Evolutionary conservation across 495 filamentous ascomycete genomes (phyloP).

Genomic region (Tuber aestivum): DNA sequence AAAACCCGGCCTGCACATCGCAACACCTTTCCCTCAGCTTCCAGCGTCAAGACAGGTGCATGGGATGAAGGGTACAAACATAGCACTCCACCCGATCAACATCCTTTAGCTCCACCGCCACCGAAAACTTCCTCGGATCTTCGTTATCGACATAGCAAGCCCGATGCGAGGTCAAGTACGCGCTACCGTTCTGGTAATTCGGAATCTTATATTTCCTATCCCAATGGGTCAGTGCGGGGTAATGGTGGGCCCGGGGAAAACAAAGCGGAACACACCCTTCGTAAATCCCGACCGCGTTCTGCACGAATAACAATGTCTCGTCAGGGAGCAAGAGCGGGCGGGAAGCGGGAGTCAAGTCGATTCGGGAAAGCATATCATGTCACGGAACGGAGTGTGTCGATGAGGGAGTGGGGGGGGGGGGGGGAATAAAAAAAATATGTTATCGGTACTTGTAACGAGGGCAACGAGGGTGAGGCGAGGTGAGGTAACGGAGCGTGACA

Average conservation of each 20-base stretch:
- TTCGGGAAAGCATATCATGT: slow-evolving; percentile 60
- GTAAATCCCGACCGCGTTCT: slow-evolving; percentile 94
- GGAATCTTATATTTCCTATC: slow-evolving; percentile 87
- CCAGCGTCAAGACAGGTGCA: background rate
- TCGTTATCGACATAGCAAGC: slow-evolving; percentile 89
- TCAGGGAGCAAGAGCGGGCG: slow-evolving; percentile 85
- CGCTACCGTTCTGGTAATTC: slow-evolving; percentile 90
- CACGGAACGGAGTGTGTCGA: slow-evolving; percentile 16
- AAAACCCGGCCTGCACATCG: slow-evolving; percentile 68
- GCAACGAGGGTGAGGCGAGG: background rate
- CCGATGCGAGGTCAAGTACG: slow-evolving; percentile 90
- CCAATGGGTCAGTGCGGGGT: slow-evolving; percentile 24
- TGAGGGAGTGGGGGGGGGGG: slow-evolving; percentile 7
- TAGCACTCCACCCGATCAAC: slow-evolving; percentile 88
- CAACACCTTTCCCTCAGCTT: slow-evolving; percentile 16
- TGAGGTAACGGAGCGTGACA: background rate
- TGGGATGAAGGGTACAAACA: slow-evolving; percentile 48
- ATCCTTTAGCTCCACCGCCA: slow-evolving; percentile 81
- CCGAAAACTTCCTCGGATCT: slow-evolving; percentile 77
- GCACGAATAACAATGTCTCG: slow-evolving; percentile 86
- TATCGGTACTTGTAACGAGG: too few relatives aligned
- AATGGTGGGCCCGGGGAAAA: background rate
- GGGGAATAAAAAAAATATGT: background rate
- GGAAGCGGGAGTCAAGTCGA: slow-evolving; percentile 91
- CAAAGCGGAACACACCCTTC: slow-evolving; percentile 65